Percentiles rank a stretch among this genome's conserved stretches.
Conservation (phyloP, 2,329 filamentous ascomycete species). For the Clarireedia paspali region DNA sequence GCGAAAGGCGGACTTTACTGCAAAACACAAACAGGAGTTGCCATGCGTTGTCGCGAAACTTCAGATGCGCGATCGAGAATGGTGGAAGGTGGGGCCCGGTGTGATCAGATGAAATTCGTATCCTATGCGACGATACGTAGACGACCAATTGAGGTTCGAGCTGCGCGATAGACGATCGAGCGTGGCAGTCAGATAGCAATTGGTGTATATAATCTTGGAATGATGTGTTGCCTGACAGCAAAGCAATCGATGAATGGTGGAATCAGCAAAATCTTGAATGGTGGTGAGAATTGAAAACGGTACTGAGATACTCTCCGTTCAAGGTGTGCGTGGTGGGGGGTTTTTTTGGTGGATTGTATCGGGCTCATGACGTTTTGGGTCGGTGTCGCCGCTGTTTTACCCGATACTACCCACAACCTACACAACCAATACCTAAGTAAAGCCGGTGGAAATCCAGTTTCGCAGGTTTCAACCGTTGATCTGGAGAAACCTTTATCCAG, state of each 20-base stretch:
- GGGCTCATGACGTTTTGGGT: background rate
- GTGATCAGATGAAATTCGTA: background rate
- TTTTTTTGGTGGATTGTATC: background rate
- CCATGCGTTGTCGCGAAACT: slow-evolving; percentile 8
- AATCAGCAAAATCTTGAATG: background rate
- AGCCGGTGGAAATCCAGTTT: background rate
- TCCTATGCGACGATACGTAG: background rate
- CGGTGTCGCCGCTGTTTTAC: background rate
- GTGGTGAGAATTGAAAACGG: background rate
- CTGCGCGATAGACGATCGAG: too few relatives aligned
- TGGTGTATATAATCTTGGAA: too few relatives aligned
- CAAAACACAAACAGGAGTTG: slow-evolving; percentile 3
- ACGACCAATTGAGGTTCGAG: too few relatives aligned
- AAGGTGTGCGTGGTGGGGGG: background rate
- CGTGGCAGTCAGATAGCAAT: too few relatives aligned
- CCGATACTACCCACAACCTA: background rate
- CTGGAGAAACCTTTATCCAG: background rate
- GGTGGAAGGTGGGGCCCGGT: slow-evolving; percentile 1
- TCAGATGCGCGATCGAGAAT: background rate
- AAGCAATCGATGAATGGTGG: background rate
- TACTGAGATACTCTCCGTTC: background rate
- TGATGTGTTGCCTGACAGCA: too few relatives aligned
- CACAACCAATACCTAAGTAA: background rate
- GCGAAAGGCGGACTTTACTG: slow-evolving; percentile 1
- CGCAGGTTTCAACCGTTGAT: background rate